These are phyloP conservation scores for Claviceps pusilla DNA, from an alignment of 2,329 filamentous ascomycete species.

Conservation along the genomic window DNA sequence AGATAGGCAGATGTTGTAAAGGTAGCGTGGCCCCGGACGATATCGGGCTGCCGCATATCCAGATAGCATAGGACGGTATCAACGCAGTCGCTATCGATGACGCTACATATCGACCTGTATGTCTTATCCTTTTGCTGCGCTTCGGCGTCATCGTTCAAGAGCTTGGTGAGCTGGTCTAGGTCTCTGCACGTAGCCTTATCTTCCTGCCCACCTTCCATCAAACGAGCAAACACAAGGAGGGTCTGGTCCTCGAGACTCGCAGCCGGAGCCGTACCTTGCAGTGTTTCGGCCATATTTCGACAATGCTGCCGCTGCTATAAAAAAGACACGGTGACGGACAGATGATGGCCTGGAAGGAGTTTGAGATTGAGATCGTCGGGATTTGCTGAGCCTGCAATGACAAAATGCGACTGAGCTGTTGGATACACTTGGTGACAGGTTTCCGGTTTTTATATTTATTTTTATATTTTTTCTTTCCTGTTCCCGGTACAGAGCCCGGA, in stretches of 20 bases:
- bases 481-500: background rate
- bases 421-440: background rate
- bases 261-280: conserved; percentile 16
- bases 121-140: conserved; percentile 27
- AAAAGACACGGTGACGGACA: conserved; percentile 1
- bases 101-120: conserved; percentile 35
- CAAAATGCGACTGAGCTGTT: background rate
- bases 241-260: conserved; percentile 45
- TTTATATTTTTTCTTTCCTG: background rate
- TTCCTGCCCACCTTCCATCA: conserved; percentile 84
- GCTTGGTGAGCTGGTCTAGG: conserved; percentile 42
- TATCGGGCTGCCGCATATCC: conserved; percentile 63
- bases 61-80: conserved; percentile 77
- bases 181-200: conserved; percentile 53
- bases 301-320: background rate
- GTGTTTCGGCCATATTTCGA: conserved; percentile 19
- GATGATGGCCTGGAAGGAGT: background rate
- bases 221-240: conserved; percentile 64
- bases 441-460: background rate
- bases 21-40: conserved; percentile 66
- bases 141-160: conserved; percentile 40
- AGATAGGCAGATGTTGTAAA: conserved; percentile 73
- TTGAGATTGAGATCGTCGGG: background rate
- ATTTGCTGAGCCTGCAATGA: background rate
- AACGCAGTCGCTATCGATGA: conserved; percentile 60